Evolutionary conservation across 192 early-diverging fungal species (phyloP), one percentile per base, ranked within the genome.

Genomic region (Linderina pennispora): DNA sequence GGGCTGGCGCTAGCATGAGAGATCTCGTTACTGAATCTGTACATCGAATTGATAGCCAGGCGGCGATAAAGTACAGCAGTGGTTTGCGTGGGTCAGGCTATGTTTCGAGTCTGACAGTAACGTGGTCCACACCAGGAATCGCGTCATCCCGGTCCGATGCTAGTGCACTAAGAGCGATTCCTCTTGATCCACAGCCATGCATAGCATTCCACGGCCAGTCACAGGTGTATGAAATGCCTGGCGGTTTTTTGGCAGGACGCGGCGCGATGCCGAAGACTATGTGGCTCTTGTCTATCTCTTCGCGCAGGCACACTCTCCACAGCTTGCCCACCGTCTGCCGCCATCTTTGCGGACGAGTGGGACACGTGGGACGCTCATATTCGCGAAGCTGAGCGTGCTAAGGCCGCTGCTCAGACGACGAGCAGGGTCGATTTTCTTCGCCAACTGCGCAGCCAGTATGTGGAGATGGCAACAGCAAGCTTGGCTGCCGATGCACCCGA

Each of bases 341-440:
- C 59, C 59, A 11, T 22, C 18, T 10, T 22, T 62, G 36, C 46
- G 35, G 31, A 34, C 6, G 26, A 53, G 31, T 62, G 59, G 59
- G 9, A 10, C 4, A 36, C 44, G 22, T 62, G 59, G 59, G 51
- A 43, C 13, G 13, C 45, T 6, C 10, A 17, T 9, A 35, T 18
- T 10, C 1, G 1, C 21, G 18, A 28, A 33, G 8, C 1, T 5
- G 4, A 10, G 0, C 22, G n/a, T 8, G 21, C 3, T 13, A 18
- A 20, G 19, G 17, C 36, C 24, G 20, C 38, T 9, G 39, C 40
- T 19, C 19, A 14, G 5, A 3, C 23, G 10, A 11, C 28, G 17
- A 1, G 32, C 26, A 0, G 34, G 22, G 33, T 32, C 3, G 46
- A 7, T 16, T 54, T 62, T 31, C 25, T 62, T 3, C 24, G 41